Evolutionary conservation across 345 rosid genomes (phyloP).

Genomic region (Citrus reticulata): DNA sequence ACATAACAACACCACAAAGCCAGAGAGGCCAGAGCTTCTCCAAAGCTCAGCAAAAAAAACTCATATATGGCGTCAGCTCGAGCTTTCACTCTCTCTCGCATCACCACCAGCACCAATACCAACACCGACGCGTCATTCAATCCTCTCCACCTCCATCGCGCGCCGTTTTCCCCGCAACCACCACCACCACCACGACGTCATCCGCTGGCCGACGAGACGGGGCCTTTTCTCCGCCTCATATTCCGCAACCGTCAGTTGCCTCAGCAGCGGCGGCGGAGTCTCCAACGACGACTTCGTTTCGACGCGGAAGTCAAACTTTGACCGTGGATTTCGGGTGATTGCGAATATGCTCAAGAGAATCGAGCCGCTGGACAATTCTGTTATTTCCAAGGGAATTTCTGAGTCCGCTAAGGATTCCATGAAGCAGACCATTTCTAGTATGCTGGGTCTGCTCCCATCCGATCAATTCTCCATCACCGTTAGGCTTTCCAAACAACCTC

Average conservation of each 20-base stretch:
- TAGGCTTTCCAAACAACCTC: conserved; percentile 54
- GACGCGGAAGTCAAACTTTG: conserved; percentile 64
- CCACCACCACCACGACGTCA: conserved; percentile 5
- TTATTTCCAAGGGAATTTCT: conserved; percentile 75
- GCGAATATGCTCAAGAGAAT: conserved; percentile 73
- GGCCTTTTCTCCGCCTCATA: conserved; percentile 20
- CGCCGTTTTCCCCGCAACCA: conserved; percentile 6
- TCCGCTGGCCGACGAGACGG: neutral
- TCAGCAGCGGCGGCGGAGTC: conserved; percentile 61
- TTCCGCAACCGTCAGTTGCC: conserved; percentile 40
- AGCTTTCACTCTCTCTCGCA: conserved; percentile 46
- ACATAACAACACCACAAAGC: neutral
- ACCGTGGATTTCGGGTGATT: conserved; percentile 71
- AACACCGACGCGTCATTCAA: conserved; percentile 23
- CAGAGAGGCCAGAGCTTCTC: conserved; percentile 1
- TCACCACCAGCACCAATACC: conserved; percentile 25
- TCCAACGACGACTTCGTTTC: conserved; percentile 75
- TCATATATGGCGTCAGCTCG: conserved; percentile 33
- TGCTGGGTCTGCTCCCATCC: conserved; percentile 93
- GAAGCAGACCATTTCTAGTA: conserved; percentile 86
- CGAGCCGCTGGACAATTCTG: conserved; percentile 75
- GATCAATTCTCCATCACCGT: conserved; percentile 67
- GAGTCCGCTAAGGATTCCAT: conserved; percentile 86
- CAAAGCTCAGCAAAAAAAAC: neutral
- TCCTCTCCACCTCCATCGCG: conserved; percentile 8